Conservation (phyloP, 192 early-diverging fungal species). For the Cetraspora pellucida region DNA sequence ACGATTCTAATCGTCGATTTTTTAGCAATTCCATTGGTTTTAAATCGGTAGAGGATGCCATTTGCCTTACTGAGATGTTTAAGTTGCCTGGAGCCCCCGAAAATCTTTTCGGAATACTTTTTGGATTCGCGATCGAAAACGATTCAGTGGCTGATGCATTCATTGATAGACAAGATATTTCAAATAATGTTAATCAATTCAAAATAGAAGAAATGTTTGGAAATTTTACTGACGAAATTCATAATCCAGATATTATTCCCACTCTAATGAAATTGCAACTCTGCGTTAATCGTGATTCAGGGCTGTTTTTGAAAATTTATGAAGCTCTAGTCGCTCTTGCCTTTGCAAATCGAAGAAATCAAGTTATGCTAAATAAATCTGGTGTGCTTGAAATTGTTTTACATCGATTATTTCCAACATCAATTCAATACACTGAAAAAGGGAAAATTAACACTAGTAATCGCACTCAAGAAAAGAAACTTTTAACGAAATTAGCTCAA, state of each 20-base stretch:
- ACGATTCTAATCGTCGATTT: conserved; percentile 51
- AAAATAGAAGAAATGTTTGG: conserved; percentile 39
- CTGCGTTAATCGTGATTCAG: conserved; percentile 20
- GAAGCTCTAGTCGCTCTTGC: conserved; percentile 47
- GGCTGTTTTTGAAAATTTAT: conserved; percentile 38
- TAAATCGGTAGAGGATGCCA: conserved; percentile 58
- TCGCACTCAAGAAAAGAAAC: conserved; percentile 32
- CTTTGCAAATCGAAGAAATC: conserved; percentile 55
- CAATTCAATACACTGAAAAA: conserved; percentile 19
- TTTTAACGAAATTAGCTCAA: conserved; percentile 51
- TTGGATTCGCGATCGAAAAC: conserved; percentile 60
- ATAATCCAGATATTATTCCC: conserved; percentile 39
- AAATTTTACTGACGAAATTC: conserved; percentile 45
- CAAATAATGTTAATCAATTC: conserved; percentile 39
- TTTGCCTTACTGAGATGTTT: conserved; percentile 57
- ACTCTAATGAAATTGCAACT: conserved; percentile 42
- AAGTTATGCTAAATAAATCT: conserved; percentile 55
- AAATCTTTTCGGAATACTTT: conserved; percentile 58
- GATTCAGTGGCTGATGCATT: conserved; percentile 49
- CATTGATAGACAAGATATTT: conserved; percentile 40
- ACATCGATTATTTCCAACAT: conserved; percentile 38
- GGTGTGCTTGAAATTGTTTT: conserved; percentile 52
- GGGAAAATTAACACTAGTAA: background rate
- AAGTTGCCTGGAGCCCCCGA: conserved; percentile 38
- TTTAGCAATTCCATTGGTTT: conserved; percentile 59